Conservation (phyloP, 192 early-diverging fungal species). For the Coemansia furcata region DNA sequence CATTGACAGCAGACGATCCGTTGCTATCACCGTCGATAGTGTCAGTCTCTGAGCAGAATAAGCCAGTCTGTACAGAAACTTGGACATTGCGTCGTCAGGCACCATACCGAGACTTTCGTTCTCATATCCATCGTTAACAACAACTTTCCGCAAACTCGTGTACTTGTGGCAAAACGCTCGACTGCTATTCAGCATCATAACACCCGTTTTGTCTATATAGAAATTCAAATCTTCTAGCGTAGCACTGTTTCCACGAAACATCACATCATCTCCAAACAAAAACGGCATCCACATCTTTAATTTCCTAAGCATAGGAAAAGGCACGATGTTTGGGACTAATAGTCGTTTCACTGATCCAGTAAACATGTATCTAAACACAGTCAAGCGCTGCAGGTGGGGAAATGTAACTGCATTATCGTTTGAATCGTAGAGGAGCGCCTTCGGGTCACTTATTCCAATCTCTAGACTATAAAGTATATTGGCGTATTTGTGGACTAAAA, state of each 20-base stretch:
- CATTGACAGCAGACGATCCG: neutral
- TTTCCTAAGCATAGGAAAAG: slow-evolving; percentile 1
- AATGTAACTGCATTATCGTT: neutral
- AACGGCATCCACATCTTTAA: neutral
- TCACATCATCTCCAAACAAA: slow-evolving; percentile 7
- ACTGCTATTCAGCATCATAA: neutral
- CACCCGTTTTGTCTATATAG: neutral
- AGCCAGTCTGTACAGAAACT: neutral
- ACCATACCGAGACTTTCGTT: too few relatives aligned
- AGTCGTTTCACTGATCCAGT: neutral
- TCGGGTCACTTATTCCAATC: neutral
- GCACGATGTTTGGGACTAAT: neutral
- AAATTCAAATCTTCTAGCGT: slow-evolving; percentile 6
- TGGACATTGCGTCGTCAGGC: neutral
- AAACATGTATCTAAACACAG: neutral
- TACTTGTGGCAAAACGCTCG: neutral
- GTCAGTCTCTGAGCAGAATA: neutral
- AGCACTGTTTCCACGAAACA: slow-evolving; percentile 9
- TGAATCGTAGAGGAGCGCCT: neutral
- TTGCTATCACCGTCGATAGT: neutral
- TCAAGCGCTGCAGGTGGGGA: slow-evolving; percentile 2
- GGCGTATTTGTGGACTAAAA: neutral
- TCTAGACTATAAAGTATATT: neutral
- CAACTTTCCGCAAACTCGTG: neutral
- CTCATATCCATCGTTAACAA: neutral